Evolutionary conservation across 2,329 filamentous ascomycete species (phyloP), one percentile per base, ranked within the genome.

Genomic region (Pseudocercospora eumusae): DNA sequence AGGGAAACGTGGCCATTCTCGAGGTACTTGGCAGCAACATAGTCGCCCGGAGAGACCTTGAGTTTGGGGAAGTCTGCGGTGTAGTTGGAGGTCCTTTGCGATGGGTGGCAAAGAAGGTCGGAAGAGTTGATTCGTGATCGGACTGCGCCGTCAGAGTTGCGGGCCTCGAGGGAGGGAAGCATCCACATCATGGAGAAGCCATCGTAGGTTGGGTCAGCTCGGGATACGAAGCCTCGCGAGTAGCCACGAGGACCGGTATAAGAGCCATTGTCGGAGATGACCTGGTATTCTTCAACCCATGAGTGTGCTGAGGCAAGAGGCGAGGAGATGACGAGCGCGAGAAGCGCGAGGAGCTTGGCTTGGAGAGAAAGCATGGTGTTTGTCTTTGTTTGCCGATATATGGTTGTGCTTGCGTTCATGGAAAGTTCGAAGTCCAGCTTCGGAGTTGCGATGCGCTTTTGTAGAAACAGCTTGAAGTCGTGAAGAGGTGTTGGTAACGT

Each of bases 241-340:
- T 88, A 96, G 31, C 93, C 93, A 23, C 84, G 80, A 7, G 82
- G 75, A 27, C 89, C 89, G 20, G 87, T 79, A 73, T 92, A 91
- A 33, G 86, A 86, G 59, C 92, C 93, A 70, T 92, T 89, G 27
- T 84, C 75, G 57, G 86, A 85, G 74, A 97, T 87, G 61, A 86
- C 85, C 64, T 82, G 84, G 55, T 93, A 81, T 70, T 88, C 81
- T 77, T 97, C 92, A 53, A 93, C 83, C 93, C 93, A 97, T 18
- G 87, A 89, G 77, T 97, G 93, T 36, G 86, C 88, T 27, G 65
- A 62, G 21, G 71, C 61, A 44, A 65, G 31, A 9, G 63, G 62
- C 15, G 64, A 67, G 27, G 73, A 65, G 21, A 70, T 64, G 44
- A 78, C 59, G 31, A 70, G 58, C 25, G 65, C 62, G 25, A 62